Evolutionary conservation across 2,329 filamentous ascomycete genomes (phyloP).

Genomic region (Lachnellula suecica): DNA sequence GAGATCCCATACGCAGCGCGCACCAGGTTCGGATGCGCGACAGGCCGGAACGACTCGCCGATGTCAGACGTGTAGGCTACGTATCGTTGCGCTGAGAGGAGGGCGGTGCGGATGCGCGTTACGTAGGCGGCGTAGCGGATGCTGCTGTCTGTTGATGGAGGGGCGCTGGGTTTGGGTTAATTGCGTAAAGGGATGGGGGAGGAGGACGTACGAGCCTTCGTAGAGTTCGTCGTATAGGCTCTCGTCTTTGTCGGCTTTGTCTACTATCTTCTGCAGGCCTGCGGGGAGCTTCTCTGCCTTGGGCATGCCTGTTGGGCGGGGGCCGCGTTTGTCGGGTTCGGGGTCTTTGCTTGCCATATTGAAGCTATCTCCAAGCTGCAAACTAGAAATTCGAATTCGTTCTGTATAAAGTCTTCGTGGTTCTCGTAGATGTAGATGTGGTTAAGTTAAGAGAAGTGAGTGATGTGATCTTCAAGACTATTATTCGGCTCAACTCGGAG

Average conservation of each 20-base stretch:
- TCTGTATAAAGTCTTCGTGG: background rate
- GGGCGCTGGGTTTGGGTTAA: constrained; percentile 47
- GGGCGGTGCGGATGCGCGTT: constrained; percentile 78
- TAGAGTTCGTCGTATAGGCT: constrained; percentile 76
- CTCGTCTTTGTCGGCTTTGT: constrained; percentile 62
- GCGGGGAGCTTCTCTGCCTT: constrained; percentile 47
- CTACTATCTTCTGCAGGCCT: constrained; percentile 56
- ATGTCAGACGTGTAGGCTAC: constrained; percentile 97
- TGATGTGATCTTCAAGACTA: background rate
- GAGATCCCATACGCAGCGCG: constrained; percentile 84
- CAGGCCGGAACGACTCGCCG: constrained; percentile 90
- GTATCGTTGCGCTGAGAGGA: constrained; percentile 89
- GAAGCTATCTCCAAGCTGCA: background rate
- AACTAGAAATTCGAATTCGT: background rate
- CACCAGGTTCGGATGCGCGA: constrained; percentile 83
- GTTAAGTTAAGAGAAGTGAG: background rate
- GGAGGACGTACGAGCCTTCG: constrained; percentile 68
- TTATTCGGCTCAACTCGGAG: background rate
- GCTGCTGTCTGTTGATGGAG: constrained; percentile 80
- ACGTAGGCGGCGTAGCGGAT: constrained; percentile 94
- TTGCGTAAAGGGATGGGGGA: constrained; percentile 7
- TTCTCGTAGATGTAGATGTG: background rate
- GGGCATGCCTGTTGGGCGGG: constrained; percentile 25
- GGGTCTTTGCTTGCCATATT: constrained; percentile 29
- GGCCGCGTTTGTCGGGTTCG: constrained; percentile 23